A percentile compares a stretch with the other conserved stretches of the same genome.
phyloP scores from a whole-genome alignment of 1,284 basidiomycete species.

The Trichosporon coremiiforme region DNA sequence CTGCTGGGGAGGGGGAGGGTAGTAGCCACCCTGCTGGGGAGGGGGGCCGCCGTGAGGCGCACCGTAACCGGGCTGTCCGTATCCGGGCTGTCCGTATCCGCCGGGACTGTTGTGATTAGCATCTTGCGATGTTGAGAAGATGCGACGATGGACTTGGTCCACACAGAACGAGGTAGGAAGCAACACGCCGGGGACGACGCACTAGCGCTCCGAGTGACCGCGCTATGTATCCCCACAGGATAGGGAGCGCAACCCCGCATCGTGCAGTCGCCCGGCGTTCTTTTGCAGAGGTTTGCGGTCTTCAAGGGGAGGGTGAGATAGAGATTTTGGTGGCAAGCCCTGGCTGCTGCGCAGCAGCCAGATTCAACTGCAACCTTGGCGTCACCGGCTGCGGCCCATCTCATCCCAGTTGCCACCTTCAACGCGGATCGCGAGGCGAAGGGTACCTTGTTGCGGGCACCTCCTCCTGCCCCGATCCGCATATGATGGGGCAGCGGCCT shows the following conservation, averaged over 20 bases:
- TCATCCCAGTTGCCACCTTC: background rate
- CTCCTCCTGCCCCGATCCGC: background rate
- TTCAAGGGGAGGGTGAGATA: background rate
- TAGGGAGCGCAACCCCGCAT: background rate
- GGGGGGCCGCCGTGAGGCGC: conserved; percentile 33
- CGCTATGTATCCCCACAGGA: background rate
- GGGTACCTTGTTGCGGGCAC: too few relatives aligned
- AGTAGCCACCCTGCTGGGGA: conserved; percentile 38
- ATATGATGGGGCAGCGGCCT: background rate
- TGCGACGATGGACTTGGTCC: background rate
- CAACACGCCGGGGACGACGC: background rate
- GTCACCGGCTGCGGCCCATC: background rate
- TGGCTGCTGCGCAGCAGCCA: conserved; percentile 12
- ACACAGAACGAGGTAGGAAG: background rate
- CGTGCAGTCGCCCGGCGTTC: background rate
- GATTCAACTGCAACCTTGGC: background rate
- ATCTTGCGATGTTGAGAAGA: background rate
- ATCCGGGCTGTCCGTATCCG: conserved; percentile 24
- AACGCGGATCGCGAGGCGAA: background rate
- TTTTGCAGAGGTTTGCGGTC: conserved; percentile 16
- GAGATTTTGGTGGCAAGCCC: background rate
- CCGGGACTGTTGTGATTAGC: conserved; percentile 19
- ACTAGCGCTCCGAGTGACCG: background rate
- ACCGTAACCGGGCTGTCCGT: conserved; percentile 36
- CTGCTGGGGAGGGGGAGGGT: conserved; percentile 48